Conservation (phyloP, 1,284 basidiomycete species). For the Wallemia mellicola region DNA sequence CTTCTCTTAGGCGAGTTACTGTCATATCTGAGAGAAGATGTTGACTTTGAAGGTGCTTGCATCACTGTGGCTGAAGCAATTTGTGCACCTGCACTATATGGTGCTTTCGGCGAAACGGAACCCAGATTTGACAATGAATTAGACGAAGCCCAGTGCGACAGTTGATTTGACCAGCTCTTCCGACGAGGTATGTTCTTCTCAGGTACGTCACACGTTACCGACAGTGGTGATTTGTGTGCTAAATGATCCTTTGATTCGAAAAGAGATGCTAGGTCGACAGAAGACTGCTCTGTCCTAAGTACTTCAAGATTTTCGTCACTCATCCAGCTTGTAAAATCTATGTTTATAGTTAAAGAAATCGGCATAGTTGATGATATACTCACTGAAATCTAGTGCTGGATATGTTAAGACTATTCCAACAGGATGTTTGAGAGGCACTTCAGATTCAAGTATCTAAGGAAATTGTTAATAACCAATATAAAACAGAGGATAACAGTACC, state of each 20-base stretch:
- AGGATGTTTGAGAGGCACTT: constrained; percentile 26
- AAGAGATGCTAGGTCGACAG: constrained; percentile 26
- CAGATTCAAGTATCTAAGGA: constrained; percentile 47
- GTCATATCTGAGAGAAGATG: not conserved
- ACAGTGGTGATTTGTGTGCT: constrained; percentile 24
- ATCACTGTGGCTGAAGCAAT: not conserved
- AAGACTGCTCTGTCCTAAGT: constrained; percentile 46
- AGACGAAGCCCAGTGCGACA: too few species aligned
- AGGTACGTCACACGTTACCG: too few species aligned
- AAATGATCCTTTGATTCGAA: constrained; percentile 63
- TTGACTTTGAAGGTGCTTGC: constrained; percentile 1
- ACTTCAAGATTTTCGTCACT: constrained; percentile 53
- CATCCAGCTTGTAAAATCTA: constrained; percentile 43
- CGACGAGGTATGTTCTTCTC: too few species aligned
- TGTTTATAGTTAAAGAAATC: not conserved
- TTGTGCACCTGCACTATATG: not conserved
- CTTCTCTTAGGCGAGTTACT: constrained; percentile 4
- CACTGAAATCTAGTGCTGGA: constrained; percentile 50
- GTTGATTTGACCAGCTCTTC: too few species aligned
- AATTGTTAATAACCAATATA: constrained; percentile 15
- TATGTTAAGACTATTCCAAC: constrained; percentile 49
- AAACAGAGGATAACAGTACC: not conserved
- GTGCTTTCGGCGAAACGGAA: not conserved
- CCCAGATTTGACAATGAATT: not conserved
- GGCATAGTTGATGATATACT: constrained; percentile 17